Percentiles rank a stretch among this genome's conserved stretches.
Evolutionary conservation across 148 eudicot genomes (phyloP).

Genomic region (Fagopyrum homotropicum): DNA sequence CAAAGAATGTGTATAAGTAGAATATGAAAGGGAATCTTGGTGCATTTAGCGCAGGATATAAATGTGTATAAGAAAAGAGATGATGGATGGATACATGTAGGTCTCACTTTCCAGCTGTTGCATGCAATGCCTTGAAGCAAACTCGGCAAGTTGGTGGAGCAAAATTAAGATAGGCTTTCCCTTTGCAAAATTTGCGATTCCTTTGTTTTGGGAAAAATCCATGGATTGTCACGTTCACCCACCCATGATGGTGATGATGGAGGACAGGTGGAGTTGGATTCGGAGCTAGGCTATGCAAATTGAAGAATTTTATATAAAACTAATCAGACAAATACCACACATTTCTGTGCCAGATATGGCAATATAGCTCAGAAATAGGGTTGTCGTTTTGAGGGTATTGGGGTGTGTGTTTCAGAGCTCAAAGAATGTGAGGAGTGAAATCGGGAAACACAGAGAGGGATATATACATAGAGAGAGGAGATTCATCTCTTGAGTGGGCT

Average conservation of each 20-base stretch:
- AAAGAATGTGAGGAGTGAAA: constrained; percentile 6
- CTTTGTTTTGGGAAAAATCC: constrained; percentile 18
- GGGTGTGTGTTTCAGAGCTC: constrained; percentile 9
- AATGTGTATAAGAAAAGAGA: too few species aligned
- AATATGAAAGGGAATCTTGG: too few species aligned
- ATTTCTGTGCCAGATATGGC: neutral
- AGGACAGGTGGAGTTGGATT: neutral
- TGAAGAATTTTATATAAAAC: too few species aligned
- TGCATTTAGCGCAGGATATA: too few species aligned
- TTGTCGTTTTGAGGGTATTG: constrained; percentile 13
- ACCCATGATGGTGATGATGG: neutral
- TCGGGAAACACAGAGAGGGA: neutral
- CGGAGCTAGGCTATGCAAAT: too few species aligned
- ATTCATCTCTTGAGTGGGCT: constrained; percentile 3
- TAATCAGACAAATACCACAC: neutral
- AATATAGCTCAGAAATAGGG: neutral
- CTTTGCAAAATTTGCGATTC: neutral
- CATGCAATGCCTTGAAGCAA: neutral
- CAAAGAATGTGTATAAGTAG: too few species aligned
- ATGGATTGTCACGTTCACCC: neutral
- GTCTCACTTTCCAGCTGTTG: neutral
- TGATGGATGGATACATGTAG: neutral
- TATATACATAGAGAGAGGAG: neutral
- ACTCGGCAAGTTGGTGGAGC: neutral
- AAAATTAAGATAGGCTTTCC: neutral